phyloP scores from a whole-genome alignment of 2,329 filamentous ascomycete species.

The Phoma sp. region DNA sequence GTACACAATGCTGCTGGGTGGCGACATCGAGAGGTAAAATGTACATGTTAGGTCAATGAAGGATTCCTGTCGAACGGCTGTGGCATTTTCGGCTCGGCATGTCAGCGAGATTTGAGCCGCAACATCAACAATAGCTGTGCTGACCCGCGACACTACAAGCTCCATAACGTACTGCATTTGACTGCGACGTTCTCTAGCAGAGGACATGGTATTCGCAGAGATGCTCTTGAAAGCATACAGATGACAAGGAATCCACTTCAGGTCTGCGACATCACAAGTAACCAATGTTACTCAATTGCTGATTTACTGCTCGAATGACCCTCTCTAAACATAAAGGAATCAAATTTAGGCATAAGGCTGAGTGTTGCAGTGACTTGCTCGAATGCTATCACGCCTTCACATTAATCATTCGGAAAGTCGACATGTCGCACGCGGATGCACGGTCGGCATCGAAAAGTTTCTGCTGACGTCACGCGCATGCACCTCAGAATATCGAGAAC shows the following conservation, averaged over 20 bases:
- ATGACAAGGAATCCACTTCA: too few species aligned
- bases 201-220: too few species aligned
- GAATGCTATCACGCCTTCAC: not conserved
- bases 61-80: not conserved
- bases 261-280: too few species aligned
- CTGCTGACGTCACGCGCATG: conserved; percentile 19
- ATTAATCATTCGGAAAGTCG: not conserved
- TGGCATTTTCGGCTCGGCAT: not conserved
- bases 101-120: not conserved
- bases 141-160: too few species aligned
- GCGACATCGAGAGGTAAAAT: not conserved
- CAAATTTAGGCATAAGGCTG: too few species aligned
- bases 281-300: too few species aligned
- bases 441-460: conserved; percentile 16
- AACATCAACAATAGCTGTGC: not conserved
- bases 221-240: too few species aligned
- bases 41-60: not conserved
- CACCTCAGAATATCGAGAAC: conserved; percentile 1
- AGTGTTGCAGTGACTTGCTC: too few species aligned
- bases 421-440: conserved; percentile 9
- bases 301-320: too few species aligned
- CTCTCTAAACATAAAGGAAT: too few species aligned
- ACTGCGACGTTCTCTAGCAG: too few species aligned
- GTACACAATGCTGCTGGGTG: not conserved
- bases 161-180: too few species aligned